Evolutionary conservation across 2,329 filamentous ascomycete species (phyloP), one percentile per base, ranked within the genome.

Genomic region (Atkinsonella hypoxylon): DNA sequence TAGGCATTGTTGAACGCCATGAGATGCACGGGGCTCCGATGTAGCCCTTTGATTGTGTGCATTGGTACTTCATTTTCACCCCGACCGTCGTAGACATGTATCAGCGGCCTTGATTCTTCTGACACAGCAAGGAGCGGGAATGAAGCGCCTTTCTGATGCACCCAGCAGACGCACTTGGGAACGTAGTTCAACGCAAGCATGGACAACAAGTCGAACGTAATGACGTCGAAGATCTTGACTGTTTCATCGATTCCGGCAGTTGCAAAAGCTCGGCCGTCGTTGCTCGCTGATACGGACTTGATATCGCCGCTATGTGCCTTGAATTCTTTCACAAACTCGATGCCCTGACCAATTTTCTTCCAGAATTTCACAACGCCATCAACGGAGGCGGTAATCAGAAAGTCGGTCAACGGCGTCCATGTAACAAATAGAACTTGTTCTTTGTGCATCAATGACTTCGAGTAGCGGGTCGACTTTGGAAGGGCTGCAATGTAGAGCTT

Each of bases 331-430:
- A 97, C 91, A 62, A 98, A 98, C 70, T 98, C 94, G 52, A 98
- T 87, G 1, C 88, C 88, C 34, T 87, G 83, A 1, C 81, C 83
- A 56, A 87, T 79, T 71, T 98, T 98, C 72, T 98, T 98, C 93
- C 93, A 98, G 67, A 98, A 98, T 68, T 98, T 98, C 59, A 97
- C 91, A 0, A 91, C 85, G n/a, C 94, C 94, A 64, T 98, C 93
- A 42, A 87, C 72, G 0, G 93, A 97, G 54, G 87, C 88, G 1
- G 93, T 98, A 55, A 98, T 93, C 38, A 98, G 75, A 64, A 98
- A 98, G 59, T 97, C 93, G 53, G 91, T 96, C 53, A 85, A 73
- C 1, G 90, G 90, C 1, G 94, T 95, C 65, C 95, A 83, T 12
- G 84, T 94, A 55, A 88, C 80, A 61, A 90, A 97, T 51, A 85